Base-by-base conservation (phyloP, 805 yeast genomes). In the Dipodascus albidus region DNA sequence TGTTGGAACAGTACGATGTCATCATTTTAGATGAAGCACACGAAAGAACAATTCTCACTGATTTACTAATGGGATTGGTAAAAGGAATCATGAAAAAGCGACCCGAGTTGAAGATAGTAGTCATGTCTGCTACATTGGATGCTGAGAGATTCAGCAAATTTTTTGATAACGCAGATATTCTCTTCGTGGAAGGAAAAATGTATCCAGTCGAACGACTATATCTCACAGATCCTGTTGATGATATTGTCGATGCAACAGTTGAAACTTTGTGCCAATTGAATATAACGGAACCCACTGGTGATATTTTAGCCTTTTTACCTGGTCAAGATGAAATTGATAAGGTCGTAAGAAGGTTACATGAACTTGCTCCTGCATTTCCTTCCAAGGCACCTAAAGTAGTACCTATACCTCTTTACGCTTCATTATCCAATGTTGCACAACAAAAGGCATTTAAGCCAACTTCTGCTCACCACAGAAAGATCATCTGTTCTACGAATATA, bases 271-370 rank as follows among this genome's bases (percentile, higher is more conserved):
- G 86, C 2, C 96, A 89, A 64, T 73, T 90, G 14, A 90, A 93
- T 64, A 74, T 76, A 59, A 73, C 85, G 4, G 96, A 93, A 64
- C 86, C 79, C 17, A 77, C 78, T 31, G 99, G 99, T 49, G 99
- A 93, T 66, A 79, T 93, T n/a, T 69, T 93, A 24, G 91, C 91
- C 53, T 93, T 93, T 64, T 70, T 93, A 53, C 90, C 98, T 0
- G 99, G 99, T 57, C 99, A 93, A 67, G 99, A 93, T 64, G 99
- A 93, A 64, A 93, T 93, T 66, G 99, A 93, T 65, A 84, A 84
- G 60, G 83, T 86, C 14, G 88, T 81, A 1, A 76, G 78, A 15
- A 68, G 83, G 1, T 69, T 93, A 53, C 76, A 72, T 53, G 75
- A 77, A 41, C 52, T 59, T 3, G 77, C 90, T 0, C 85, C 85